phyloP scores from a whole-genome alignment of 306 rosid genomes.

The Dryas octopetala region DNA sequence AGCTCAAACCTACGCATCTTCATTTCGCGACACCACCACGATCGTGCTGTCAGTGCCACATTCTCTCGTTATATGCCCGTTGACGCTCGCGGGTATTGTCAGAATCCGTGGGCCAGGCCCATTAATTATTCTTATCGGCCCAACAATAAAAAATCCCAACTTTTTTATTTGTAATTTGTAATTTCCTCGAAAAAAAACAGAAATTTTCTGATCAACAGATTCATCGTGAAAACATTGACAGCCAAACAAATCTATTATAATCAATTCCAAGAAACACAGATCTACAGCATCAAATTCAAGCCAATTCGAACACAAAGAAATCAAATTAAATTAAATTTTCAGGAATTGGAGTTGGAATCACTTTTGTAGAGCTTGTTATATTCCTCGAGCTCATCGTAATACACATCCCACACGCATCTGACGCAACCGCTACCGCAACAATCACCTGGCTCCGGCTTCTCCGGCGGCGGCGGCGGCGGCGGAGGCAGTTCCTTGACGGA shows the following conservation, averaged over 20 bases:
- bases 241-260: neutral
- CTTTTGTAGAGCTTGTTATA: constrained; percentile 56
- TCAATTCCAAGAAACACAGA: neutral
- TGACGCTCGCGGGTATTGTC: neutral
- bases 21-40: neutral
- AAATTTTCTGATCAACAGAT: too few species aligned
- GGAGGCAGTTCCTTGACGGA: constrained; percentile 33
- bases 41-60: constrained; percentile 5
- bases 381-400: constrained; percentile 83
- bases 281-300: neutral
- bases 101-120: constrained; percentile 14
- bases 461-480: constrained; percentile 54
- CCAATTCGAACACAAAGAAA: neutral
- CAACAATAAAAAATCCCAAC: neutral
- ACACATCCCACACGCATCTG: constrained; percentile 88
- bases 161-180: neutral
- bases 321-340: neutral
- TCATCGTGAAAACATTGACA: too few species aligned
- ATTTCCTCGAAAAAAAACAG: too few species aligned
- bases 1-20: constrained; percentile 26
- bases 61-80: neutral
- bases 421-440: constrained; percentile 96
- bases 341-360: constrained; percentile 27
- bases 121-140: neutral
- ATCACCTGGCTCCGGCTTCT: constrained; percentile 83